These are phyloP conservation scores for Hypoxylon rickii DNA, from an alignment of 495 filamentous ascomycete genomes.

Conservation along the genomic window DNA sequence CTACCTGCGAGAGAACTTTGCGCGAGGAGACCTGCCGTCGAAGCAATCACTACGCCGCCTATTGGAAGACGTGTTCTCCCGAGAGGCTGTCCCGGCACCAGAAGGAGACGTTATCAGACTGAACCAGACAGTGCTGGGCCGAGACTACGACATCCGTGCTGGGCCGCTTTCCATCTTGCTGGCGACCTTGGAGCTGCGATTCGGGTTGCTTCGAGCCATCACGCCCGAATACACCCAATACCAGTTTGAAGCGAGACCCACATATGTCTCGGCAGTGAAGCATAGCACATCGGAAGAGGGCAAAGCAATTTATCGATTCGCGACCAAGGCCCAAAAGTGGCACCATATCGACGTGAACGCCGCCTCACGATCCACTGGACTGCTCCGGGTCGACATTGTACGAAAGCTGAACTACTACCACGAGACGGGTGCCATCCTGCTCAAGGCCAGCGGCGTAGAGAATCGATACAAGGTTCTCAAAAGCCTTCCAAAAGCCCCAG, in stretches of 20 bases:
- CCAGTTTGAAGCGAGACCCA: conserved; percentile 44
- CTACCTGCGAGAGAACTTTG: conserved; percentile 57
- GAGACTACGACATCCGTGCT: conserved; percentile 49
- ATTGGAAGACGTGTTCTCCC: conserved; percentile 51
- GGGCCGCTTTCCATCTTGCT: conserved; percentile 52
- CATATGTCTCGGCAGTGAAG: conserved; percentile 29
- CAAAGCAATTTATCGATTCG: conserved; percentile 41
- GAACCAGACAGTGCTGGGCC: conserved; percentile 45
- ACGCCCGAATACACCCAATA: conserved; percentile 61
- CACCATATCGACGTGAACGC: conserved; percentile 53
- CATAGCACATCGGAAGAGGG: conserved; percentile 40
- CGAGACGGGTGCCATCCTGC: conserved; percentile 46
- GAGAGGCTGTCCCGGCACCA: conserved; percentile 23
- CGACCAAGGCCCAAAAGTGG: conserved; percentile 37
- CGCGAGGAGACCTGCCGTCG: conserved; percentile 60
- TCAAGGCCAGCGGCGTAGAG: conserved; percentile 52
- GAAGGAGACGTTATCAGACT: conserved; percentile 52
- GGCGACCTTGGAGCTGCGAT: conserved; percentile 59
- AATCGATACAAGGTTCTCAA: conserved; percentile 55
- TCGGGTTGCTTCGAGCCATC: conserved; percentile 56
- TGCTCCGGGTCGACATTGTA: conserved; percentile 49
- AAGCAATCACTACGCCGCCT: conserved; percentile 47
- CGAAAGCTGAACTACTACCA: conserved; percentile 56
- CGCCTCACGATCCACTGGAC: conserved; percentile 13
- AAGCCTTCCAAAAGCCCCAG: conserved; percentile 44